These are phyloP conservation scores for Panicum miliaceum DNA, from an alignment of 176 grass and related monocot species.

Conservation along the genomic window DNA sequence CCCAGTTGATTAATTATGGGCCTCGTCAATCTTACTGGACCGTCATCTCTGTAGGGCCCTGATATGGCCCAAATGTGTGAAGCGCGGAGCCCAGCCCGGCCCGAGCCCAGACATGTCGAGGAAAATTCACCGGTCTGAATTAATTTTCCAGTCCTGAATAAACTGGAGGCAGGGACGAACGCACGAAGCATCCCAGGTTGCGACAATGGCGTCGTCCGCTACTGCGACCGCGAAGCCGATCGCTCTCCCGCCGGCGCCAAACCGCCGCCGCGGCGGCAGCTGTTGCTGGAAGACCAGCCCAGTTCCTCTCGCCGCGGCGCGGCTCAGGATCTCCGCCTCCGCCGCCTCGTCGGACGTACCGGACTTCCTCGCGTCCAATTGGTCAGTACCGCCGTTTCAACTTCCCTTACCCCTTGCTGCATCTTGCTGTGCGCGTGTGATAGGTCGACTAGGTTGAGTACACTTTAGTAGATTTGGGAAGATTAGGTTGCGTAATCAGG, in stretches of 20 bases:
- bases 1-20: neutral
- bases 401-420: conserved; percentile 2
- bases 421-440: neutral
- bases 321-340: conserved; percentile 33
- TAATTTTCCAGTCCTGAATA: conserved; percentile 30
- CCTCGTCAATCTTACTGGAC: neutral
- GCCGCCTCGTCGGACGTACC: conserved; percentile 70
- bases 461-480: neutral
- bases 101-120: neutral
- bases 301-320: neutral
- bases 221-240: conserved; percentile 36
- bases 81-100: neutral
- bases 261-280: neutral
- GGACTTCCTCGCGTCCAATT: conserved; percentile 88
- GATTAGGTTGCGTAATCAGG: conserved; percentile 17
- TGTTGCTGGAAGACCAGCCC: neutral
- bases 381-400: conserved; percentile 42
- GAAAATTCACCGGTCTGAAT: conserved; percentile 1
- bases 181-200: neutral
- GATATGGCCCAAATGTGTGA: too few species aligned
- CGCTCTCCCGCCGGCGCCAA: neutral
- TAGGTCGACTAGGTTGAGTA: neutral
- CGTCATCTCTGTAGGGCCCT: neutral
- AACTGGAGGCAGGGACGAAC: neutral
- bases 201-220: conserved; percentile 51